Evolutionary conservation across 306 rosid genomes (phyloP), one percentile per base, ranked within the genome.

Genomic region (Lotus japonicus): DNA sequence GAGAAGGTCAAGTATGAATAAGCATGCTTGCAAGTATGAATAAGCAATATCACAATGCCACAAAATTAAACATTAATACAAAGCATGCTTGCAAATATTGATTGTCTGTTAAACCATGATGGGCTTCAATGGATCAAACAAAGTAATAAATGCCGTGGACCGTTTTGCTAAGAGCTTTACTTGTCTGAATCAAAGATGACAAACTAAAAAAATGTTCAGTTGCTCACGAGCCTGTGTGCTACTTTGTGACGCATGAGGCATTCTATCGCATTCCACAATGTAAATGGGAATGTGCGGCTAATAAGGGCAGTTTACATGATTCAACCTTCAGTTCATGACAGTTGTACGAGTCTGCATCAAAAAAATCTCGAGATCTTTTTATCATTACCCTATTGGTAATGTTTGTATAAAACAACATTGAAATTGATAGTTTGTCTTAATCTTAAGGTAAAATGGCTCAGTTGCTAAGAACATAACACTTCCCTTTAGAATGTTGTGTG

Each of bases 171-270:
- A 38, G 18, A 14, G 23, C 41, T 66, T 23, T 52, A 3, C 38
- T 35, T 58, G 78, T 72, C 45, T 50, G 0, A 51, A 26, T 64
- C 77, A 16, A 57, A 57, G 33, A 31, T 21, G 66, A 65, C 73
- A 56, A 49, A 44, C 23, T 5, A 16, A 15, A 21, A 14, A 7
- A 8, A 12, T 45, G 50, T 17, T n/a, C 50, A 17, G 17, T 50
- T 28, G 36, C 15, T 80, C 89, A 82, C 89, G 79, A 65, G 84
- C 16, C 5, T 14, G 61, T 51, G 12, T 10, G 66, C 53, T 6
- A 67, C 26, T 7, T 70, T 63, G 44, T 31, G 58, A 23, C 38
- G 58, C 75, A 39, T 31, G 36, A 31, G 1, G 36, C 36, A 31
- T 26, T 26, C 31, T 3, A 26, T 26, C 4, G 31, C 31, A 26